Evolutionary conservation across 108 stramenopile species (phyloP), one percentile per base, ranked within the genome.

Genomic region (Conticribra weissflogii): DNA sequence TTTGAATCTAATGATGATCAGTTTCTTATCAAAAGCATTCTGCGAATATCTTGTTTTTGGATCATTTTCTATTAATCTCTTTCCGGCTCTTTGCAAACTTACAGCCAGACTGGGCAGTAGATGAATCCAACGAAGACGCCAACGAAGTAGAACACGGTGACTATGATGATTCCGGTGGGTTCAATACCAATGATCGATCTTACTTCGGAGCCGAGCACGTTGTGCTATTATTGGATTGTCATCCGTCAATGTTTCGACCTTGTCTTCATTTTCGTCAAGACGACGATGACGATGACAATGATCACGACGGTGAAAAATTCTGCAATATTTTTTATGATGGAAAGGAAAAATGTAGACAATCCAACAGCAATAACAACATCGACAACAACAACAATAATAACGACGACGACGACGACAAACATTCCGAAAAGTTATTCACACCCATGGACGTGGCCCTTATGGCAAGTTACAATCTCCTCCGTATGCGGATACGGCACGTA

Each of bases 191-290:
- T 49, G 50, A 17, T 19, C 33, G 14, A 5, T 9, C 34, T 2
- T 27, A 45, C 44, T 72, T 67, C 41, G 88, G 85, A 0, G 88
- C 86, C 15, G 81, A 85, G 57, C 86, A 89, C 63, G 77, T 83
- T 2, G 31, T 89, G 46, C 50, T 86, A 16, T 36, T 89, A n/a
- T 47, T 89, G 24, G 88, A 89, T 66, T 86, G 85, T 59, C 75
- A 86, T 53, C 44, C 64, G 5, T 72, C 70, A 63, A 89, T 89
- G 88, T 89, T 86, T 69, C 59, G 69, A 55, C 62, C 36, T n/a
- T 69, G 62, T 47, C 54, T 80, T 23, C 44, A 58, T 0, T 16
- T 47, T n/a, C 21, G 65, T 3, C 34, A 48, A 7, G 60, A 55
- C 31, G 60, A 63, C 49, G 65, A 54, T 12, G 55, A 54, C 16